Percentiles rank a stretch among this genome's conserved stretches.
Conservation (phyloP, 345 rosid genomes). For the Balakata baccata region DNA sequence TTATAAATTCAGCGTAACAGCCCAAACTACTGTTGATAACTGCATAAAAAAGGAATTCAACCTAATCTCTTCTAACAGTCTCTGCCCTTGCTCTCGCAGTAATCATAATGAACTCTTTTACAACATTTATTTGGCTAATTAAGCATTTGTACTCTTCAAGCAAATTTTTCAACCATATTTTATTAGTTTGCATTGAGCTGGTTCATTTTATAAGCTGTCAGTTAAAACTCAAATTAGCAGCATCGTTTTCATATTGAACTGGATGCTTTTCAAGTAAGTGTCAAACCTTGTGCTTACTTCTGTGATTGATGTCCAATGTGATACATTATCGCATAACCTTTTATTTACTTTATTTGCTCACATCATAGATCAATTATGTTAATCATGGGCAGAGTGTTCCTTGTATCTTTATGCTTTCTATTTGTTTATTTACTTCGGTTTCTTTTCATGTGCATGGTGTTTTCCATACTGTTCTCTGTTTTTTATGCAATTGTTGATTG, state of each 20-base stretch:
- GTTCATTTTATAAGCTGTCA: not conserved
- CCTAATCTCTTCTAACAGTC: not conserved
- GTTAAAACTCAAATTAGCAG: not conserved
- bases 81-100: not conserved
- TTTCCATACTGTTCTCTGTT: too few relatives aligned
- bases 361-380: not conserved
- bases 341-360: not conserved
- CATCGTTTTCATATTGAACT: not conserved
- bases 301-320: not conserved
- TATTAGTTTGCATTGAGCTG: not conserved
- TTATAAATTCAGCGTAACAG: not conserved
- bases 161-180: not conserved
- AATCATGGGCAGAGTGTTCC: not conserved
- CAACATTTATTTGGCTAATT: not conserved
- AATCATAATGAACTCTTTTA: not conserved
- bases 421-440: not conserved
- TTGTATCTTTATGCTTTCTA: not conserved
- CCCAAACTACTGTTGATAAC: not conserved
- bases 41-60: not conserved
- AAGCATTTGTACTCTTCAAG: not conserved
- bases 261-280: not conserved
- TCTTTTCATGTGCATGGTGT: too few relatives aligned
- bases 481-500: not conserved
- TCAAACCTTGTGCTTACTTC: not conserved
- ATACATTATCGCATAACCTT: not conserved